Evolutionary conservation across 306 rosid species (phyloP).

Genomic region (Heteromeles arbutifolia): DNA sequence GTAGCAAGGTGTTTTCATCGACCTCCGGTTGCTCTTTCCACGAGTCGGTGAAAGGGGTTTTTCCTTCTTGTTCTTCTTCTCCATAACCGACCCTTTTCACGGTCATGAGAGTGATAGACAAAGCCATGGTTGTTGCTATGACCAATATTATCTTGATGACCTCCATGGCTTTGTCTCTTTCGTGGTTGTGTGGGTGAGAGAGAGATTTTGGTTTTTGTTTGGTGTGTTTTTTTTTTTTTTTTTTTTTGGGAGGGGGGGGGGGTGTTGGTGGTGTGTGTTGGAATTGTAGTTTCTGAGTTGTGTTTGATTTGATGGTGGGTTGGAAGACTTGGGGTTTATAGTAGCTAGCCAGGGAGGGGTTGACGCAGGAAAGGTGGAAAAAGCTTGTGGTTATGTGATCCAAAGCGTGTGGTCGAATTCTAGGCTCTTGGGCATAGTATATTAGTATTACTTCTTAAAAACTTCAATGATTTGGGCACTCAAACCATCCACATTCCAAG

Average conservation of each 20-base stretch:
- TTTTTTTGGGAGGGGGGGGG: not conserved
- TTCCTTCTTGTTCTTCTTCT: not conserved
- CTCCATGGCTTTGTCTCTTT: slow-evolving; percentile 53
- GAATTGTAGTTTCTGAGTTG: not conserved
- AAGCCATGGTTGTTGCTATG: slow-evolving; percentile 73
- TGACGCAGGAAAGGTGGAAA: slow-evolving; percentile 70
- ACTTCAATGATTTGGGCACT: slow-evolving; percentile 26
- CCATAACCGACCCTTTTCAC: slow-evolving; percentile 18
- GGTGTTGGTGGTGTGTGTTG: too few species aligned
- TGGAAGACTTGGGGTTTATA: slow-evolving; percentile 43
- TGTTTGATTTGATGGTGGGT: slow-evolving; percentile 13
- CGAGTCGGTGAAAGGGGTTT: not conserved
- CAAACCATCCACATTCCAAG: not conserved
- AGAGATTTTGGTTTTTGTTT: not conserved
- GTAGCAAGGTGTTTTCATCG: not conserved
- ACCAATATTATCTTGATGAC: slow-evolving; percentile 39
- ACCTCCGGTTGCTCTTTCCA: not conserved
- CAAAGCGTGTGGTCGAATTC: slow-evolving; percentile 50
- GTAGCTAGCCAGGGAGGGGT: slow-evolving; percentile 27
- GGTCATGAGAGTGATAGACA: slow-evolving; percentile 53
- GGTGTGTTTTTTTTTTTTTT: too few species aligned
- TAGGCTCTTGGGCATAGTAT: not conserved
- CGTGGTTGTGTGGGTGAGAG: not conserved
- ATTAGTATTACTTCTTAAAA: slow-evolving; percentile 22
- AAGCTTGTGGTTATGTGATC: slow-evolving; percentile 24